phyloP scores from a whole-genome alignment of 2,329 filamentous ascomycete genomes.

The Sarocladium oryzae region DNA sequence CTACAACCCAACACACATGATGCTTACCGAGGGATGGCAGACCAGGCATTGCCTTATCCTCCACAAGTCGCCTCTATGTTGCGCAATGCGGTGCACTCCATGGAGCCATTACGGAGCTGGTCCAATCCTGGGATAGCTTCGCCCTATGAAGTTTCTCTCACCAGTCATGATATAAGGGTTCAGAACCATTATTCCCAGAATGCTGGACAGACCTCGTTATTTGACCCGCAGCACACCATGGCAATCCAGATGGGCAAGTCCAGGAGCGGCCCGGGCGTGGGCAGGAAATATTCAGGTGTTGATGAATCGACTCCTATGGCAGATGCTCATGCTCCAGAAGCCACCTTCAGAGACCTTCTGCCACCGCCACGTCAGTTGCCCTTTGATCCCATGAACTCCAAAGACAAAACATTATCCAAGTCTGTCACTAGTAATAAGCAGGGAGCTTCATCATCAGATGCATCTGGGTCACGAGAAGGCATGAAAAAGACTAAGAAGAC shows the following conservation, averaged over 20 bases:
- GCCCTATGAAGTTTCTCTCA: neutral
- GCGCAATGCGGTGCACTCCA: constrained; percentile 1
- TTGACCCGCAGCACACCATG: neutral
- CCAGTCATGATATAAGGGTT: too few relatives aligned
- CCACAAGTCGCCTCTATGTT: constrained; percentile 23
- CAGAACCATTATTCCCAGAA: neutral
- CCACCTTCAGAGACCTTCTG: neutral
- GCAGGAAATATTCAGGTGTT: neutral
- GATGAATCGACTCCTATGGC: too few relatives aligned
- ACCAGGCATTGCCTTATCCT: constrained; percentile 10
- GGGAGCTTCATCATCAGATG: neutral
- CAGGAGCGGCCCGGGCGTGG: neutral
- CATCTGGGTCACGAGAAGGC: too few relatives aligned
- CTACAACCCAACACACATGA: neutral
- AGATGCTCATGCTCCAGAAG: too few relatives aligned
- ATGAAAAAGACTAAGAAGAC: too few relatives aligned
- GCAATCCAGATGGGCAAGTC: neutral
- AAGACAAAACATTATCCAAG: neutral
- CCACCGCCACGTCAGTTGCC: constrained; percentile 3
- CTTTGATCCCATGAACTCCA: neutral
- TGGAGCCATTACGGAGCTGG: neutral
- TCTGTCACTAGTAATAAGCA: neutral
- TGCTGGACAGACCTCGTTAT: neutral
- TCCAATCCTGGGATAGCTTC: neutral
- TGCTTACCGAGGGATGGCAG: neutral